Evolutionary conservation across 352 stramenopile species (phyloP).

Genomic region (Pythium guiyangense): DNA sequence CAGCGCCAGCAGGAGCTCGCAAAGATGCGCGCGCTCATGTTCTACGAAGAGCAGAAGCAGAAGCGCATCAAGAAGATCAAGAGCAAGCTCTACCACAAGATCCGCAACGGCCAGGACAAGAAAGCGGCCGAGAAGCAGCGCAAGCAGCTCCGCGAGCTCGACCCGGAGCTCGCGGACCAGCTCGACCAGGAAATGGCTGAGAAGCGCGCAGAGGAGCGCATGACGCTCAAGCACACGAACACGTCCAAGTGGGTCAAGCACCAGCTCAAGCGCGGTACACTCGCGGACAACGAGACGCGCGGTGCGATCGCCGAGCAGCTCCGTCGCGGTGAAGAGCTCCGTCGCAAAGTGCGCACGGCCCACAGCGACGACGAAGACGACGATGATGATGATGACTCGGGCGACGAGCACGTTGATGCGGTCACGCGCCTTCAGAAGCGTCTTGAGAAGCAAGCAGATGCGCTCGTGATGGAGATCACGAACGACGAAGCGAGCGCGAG

Average conservation of each 20-base stretch:
- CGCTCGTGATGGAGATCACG: constrained; percentile 75
- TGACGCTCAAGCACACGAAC: constrained; percentile 97
- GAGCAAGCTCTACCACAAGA: constrained; percentile 98
- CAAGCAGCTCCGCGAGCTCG: constrained; percentile 67
- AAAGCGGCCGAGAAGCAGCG: constrained; percentile 85
- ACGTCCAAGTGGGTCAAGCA: constrained; percentile 97
- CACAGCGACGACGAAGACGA: constrained; percentile 63
- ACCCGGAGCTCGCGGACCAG: constrained; percentile 66
- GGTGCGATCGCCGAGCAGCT: constrained; percentile 87
- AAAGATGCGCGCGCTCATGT: constrained; percentile 96
- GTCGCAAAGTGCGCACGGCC: constrained; percentile 88
- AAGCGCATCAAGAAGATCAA: constrained; percentile 99
- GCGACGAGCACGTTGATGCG: constrained; percentile 35
- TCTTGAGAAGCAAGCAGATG: constrained; percentile 63
- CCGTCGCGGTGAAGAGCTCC: constrained; percentile 90
- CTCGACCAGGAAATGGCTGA: constrained; percentile 83
- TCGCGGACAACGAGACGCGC: constrained; percentile 90
- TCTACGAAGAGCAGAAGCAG: constrained; percentile 98
- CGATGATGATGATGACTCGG: constrained; percentile 40
- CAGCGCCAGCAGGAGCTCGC: constrained; percentile 90
- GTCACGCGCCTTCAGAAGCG: constrained; percentile 56
- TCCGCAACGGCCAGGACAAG: constrained; percentile 93
- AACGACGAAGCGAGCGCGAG: constrained; percentile 38
- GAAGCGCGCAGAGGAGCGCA: constrained; percentile 95
- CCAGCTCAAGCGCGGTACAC: constrained; percentile 89